Evolutionary conservation across 768 basidiomycete genomes (phyloP), one percentile per base, ranked within the genome.

Genomic region (Fibroporia radiculosa): DNA sequence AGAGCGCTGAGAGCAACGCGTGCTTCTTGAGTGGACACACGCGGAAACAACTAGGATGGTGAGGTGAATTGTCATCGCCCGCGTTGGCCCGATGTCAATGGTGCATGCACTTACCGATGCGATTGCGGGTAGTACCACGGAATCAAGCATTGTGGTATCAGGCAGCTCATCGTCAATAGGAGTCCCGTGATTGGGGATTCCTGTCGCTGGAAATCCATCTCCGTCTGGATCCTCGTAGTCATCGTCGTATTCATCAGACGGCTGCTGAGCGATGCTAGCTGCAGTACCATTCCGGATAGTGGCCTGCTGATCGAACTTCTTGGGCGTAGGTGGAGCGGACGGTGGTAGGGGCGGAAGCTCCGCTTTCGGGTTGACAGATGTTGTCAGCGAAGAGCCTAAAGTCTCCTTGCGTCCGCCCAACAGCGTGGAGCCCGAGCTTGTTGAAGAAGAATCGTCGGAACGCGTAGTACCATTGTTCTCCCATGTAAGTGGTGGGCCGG

Each of bases 51-150:
- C 93, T 97, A 55, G n/a, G n/a, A n/a, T n/a, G n/a, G n/a, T n/a
- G n/a, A n/a, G n/a, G n/a, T n/a, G n/a, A n/a, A n/a, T n/a, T n/a
- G n/a, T n/a, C n/a, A n/a, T n/a, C n/a, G n/a, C n/a, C n/a, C n/a
- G n/a, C n/a, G n/a, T n/a, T n/a, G n/a, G n/a, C n/a, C n/a, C n/a
- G n/a, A n/a, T n/a, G n/a, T n/a, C n/a, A n/a, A n/a, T n/a, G n/a
- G n/a, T n/a, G n/a, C n/a, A n/a, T n/a, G n/a, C 1, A 68, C 84
- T 63, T 54, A 97, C 95, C 49, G 90, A 93, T 34, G 93, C 89
- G 55, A 98, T 83, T n/a, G 93, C 93, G 19, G 96, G 96, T 23
- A 97, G 67, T 41, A 97, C 83, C 24, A 99, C 95, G 2, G 91
- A 91, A 57, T 96, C 93, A 28, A 98, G 71, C 82, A 98, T 95